Conservation (phyloP, 2,329 filamentous ascomycete species). For the Lecanicillium sp. region DNA sequence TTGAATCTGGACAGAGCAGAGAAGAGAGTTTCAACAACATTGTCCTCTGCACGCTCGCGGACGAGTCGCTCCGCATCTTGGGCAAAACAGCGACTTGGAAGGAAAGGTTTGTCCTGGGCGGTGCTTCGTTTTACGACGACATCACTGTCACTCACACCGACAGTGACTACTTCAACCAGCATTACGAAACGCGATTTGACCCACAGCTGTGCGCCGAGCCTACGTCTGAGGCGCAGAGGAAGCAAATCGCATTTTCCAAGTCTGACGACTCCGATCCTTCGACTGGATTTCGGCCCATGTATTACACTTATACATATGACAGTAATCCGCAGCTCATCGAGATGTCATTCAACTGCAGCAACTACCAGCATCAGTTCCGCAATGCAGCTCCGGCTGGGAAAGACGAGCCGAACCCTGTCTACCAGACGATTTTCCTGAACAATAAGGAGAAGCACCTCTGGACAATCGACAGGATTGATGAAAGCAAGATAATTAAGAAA, state of each 20-base stretch:
- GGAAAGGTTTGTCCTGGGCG: constrained; percentile 63
- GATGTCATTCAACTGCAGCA: constrained; percentile 70
- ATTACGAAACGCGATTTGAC: constrained; percentile 60
- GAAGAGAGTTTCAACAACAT: constrained; percentile 58
- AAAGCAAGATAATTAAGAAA: constrained; percentile 53
- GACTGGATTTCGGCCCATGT: constrained; percentile 58
- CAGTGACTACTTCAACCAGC: constrained; percentile 56
- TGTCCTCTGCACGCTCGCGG: constrained; percentile 59
- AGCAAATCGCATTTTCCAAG: constrained; percentile 36
- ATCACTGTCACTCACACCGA: constrained; percentile 66
- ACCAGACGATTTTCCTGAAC: constrained; percentile 64
- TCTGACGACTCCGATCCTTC: constrained; percentile 40
- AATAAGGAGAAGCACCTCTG: constrained; percentile 50
- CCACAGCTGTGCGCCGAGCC: constrained; percentile 43
- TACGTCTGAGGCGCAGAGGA: constrained; percentile 32
- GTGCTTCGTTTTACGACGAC: constrained; percentile 63
- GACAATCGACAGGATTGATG: constrained; percentile 53
- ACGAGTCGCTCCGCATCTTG: constrained; percentile 57
- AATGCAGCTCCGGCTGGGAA: constrained; percentile 21
- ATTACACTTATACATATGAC: constrained; percentile 56
- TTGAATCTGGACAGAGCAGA: constrained; percentile 42
- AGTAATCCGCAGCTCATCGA: constrained; percentile 53
- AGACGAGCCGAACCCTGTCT: constrained; percentile 51
- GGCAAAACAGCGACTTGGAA: constrained; percentile 50
- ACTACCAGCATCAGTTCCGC: constrained; percentile 69